Percentiles rank a stretch among this genome's conserved stretches.
These are phyloP conservation scores for Clavispora fructus DNA, from an alignment of 805 yeast species.

Conservation along the genomic window DNA sequence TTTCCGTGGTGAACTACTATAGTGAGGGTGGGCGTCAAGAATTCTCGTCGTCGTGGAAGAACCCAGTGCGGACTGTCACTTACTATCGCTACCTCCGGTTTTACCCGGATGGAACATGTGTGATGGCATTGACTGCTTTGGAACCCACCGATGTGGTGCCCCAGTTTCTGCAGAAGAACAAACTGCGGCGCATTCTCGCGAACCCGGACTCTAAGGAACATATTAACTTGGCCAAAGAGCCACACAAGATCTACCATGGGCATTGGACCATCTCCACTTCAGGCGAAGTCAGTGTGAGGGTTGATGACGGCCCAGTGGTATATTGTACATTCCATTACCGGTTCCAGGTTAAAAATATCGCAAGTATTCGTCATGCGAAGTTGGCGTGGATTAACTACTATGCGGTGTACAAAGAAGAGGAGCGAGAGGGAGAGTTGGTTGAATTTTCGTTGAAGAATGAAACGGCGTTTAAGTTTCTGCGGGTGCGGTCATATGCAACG, in stretches of 20 bases:
- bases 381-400: constrained; percentile 67
- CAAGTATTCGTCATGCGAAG: constrained; percentile 58
- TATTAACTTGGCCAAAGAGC: constrained; percentile 16
- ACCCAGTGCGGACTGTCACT: constrained; percentile 79
- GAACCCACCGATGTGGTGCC: constrained; percentile 71
- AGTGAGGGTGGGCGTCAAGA: constrained; percentile 76
- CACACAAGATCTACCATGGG: constrained; percentile 42
- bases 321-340: constrained; percentile 61
- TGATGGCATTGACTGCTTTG: constrained; percentile 62
- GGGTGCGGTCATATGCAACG: constrained; percentile 43
- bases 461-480: constrained; percentile 70
- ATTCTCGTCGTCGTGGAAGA: constrained; percentile 59
- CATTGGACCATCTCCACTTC: constrained; percentile 54
- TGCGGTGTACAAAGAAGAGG: constrained; percentile 47
- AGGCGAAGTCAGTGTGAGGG: constrained; percentile 42
- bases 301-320: constrained; percentile 55
- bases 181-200: constrained; percentile 13
- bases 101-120: constrained; percentile 69
- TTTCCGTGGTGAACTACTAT: constrained; percentile 77
- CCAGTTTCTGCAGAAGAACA: constrained; percentile 33
- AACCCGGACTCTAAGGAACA: constrained; percentile 13
- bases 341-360: constrained; percentile 54
- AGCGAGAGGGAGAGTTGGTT: constrained; percentile 45
- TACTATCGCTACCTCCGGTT: constrained; percentile 84
- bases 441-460: constrained; percentile 63